Base-by-base conservation (phyloP, 2,329 filamentous ascomycete species). In the Coleophoma eucalyptorum region DNA sequence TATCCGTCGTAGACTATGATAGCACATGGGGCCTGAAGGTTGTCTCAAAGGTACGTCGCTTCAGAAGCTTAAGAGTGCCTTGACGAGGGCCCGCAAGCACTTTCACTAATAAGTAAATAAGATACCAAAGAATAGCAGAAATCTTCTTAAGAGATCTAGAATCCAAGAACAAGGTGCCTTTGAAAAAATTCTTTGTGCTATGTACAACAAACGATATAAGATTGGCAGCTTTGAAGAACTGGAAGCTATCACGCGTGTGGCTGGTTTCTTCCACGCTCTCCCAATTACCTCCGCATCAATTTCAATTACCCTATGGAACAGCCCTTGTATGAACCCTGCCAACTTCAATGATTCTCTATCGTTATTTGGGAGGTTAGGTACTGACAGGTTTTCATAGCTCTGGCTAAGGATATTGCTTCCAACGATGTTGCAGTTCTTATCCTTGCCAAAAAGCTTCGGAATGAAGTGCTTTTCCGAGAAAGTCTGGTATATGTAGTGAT, bases 1-100 rank as follows among this genome's bases (percentile, higher is more conserved):
- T 54, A 11, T 53, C 53, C 3, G 51, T 53, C 3, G 40, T 53
- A 35, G 55, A 57, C 16, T 20, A 45, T 10, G 51, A 58, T 41
- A 51, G 51, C 3, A 37, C 20, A 21, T 56, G 57, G 57, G 51
- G 46, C 10, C 15, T 58, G 21, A 53, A 52, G 26, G 12, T 41
- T 12, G 43, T 43, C 11, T 11, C 4, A 3, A 42, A 42, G 38
- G 38, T 42, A n/a, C 10, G 38, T 35, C 33, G 33, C n/a, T n/a
- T n/a, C n/a, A 35, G 33, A 10, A 10, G 10, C 33, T 35, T 15
- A 10, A 35, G 33, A 10, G 10, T 35, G 10, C 33, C 33, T 35
- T 35, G 10, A 10, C 33, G 15, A 15, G 10, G 10, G 33, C 15
- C 33, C 15, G 15, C 33, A 35, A 15, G 33, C 15, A 15, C 33